Evolutionary conservation across 2,329 filamentous ascomycete genomes (phyloP).

Genomic region (Talaromyces sp.): DNA sequence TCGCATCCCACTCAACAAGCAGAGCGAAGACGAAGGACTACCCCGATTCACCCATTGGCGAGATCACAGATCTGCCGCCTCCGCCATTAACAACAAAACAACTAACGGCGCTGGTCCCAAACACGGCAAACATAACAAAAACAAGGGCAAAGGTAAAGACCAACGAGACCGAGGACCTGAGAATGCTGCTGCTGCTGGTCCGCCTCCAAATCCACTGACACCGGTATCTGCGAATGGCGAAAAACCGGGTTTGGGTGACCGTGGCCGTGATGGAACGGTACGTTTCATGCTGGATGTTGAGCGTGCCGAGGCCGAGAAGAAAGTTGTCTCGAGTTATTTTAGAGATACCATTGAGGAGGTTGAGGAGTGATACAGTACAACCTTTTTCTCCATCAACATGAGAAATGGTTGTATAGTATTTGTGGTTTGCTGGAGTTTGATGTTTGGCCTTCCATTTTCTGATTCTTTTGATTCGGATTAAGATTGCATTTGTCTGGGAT

Average conservation of each 20-base stretch:
- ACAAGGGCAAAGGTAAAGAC: conserved; percentile 27
- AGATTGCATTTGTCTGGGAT: background rate
- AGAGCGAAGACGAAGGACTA: conserved; percentile 60
- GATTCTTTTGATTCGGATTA: background rate
- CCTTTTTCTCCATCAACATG: background rate
- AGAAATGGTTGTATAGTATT: background rate
- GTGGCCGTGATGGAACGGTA: conserved; percentile 65
- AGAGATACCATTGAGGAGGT: conserved; percentile 69
- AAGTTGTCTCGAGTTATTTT: conserved; percentile 63
- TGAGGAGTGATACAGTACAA: conserved; percentile 27
- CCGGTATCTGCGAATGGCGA: conserved; percentile 43
- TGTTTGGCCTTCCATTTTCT: background rate
- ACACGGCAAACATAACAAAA: conserved; percentile 17
- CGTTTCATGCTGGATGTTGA: conserved; percentile 84
- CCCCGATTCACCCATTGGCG: conserved; percentile 59
- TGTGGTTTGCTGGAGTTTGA: background rate
- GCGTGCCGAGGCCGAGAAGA: conserved; percentile 66
- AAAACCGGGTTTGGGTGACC: conserved; percentile 40
- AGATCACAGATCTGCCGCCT: conserved; percentile 17
- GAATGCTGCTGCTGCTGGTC: conserved; percentile 12
- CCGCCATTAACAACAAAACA: background rate
- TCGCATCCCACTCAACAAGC: conserved; percentile 79
- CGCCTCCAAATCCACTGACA: conserved; percentile 35
- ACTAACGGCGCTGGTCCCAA: conserved; percentile 9
- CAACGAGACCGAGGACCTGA: conserved; percentile 12